Evolutionary conservation across 495 filamentous ascomycete genomes (phyloP).

Genomic region (Lophiostoma macrostomum): DNA sequence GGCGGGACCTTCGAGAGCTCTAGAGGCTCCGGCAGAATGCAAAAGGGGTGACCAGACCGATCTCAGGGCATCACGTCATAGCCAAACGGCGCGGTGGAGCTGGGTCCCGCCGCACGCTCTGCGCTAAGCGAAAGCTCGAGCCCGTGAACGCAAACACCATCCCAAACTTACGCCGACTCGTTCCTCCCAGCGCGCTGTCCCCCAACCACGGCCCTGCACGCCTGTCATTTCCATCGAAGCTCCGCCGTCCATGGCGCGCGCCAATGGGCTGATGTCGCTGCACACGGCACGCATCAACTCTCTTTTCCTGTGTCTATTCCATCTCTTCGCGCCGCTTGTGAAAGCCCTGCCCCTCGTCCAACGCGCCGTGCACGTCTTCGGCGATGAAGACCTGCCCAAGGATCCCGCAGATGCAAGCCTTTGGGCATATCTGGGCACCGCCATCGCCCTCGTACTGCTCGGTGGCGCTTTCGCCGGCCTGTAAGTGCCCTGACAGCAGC

Average conservation of each 20-base stretch:
- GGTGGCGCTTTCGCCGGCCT: slow-evolving; percentile 96
- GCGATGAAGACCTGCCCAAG: slow-evolving; percentile 40
- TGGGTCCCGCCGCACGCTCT: too few species aligned
- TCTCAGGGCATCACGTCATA: too few species aligned
- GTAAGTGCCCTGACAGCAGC: slow-evolving; percentile 34
- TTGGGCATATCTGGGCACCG: slow-evolving; percentile 69
- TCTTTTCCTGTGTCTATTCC: slow-evolving; percentile 48
- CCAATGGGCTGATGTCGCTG: slow-evolving; percentile 42
- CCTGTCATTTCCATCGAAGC: slow-evolving; percentile 2
- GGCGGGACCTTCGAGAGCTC: too few species aligned
- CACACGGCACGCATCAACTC: slow-evolving; percentile 51
- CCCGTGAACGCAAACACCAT: too few species aligned
- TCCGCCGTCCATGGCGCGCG: slow-evolving; percentile 15
- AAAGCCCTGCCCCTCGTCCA: slow-evolving; percentile 25
- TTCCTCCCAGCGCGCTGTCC: background rate
- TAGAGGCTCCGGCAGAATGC: too few species aligned
- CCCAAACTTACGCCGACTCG: background rate
- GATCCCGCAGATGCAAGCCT: slow-evolving; percentile 54
- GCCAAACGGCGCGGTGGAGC: too few species aligned
- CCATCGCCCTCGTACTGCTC: slow-evolving; percentile 70
- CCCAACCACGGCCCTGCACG: background rate
- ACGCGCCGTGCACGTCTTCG: slow-evolving; percentile 6
- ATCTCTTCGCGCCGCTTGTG: slow-evolving; percentile 47
- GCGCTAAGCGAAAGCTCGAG: too few species aligned
- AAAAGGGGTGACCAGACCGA: too few species aligned